These are phyloP conservation scores for Tausonia pullulans DNA, from an alignment of 1,284 basidiomycete species.

Conservation along the genomic window DNA sequence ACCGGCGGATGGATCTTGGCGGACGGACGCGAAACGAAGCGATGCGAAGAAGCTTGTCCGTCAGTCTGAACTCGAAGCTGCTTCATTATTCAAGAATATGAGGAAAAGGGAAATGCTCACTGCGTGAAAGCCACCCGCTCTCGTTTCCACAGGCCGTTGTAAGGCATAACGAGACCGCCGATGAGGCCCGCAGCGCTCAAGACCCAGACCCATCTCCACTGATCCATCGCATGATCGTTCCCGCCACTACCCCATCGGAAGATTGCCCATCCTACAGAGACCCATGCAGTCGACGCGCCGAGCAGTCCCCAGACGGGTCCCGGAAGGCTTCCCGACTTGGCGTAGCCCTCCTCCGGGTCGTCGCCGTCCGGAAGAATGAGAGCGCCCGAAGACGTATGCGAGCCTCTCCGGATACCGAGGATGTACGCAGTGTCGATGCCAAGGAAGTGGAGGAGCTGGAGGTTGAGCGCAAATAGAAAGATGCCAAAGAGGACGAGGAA, in stretches of 20 bases:
- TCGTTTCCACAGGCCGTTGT: slow-evolving; percentile 50
- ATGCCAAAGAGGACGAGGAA: slow-evolving; percentile 58
- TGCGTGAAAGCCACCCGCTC: slow-evolving; percentile 62
- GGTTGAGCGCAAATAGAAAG: slow-evolving; percentile 71
- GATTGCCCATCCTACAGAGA: slow-evolving; percentile 50
- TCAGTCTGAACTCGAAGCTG: no score
- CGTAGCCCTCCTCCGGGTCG: background rate
- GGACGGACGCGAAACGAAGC: slow-evolving; percentile 3
- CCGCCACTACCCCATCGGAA: slow-evolving; percentile 52
- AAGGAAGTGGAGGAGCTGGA: slow-evolving; percentile 64
- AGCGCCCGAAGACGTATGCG: background rate
- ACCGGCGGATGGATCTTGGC: slow-evolving; percentile 54
- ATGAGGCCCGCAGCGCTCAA: slow-evolving; percentile 51
- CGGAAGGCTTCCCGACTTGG: slow-evolving; percentile 1
- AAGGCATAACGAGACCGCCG: slow-evolving; percentile 52
- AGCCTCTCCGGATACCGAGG: slow-evolving; percentile 37
- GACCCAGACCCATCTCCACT: slow-evolving; percentile 61
- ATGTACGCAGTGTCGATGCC: slow-evolving; percentile 60
- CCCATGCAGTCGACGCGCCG: slow-evolving; percentile 47
- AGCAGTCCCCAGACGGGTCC: slow-evolving; percentile 57
- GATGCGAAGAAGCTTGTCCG: slow-evolving; percentile 15
- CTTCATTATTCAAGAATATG: background rate
- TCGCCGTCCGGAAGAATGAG: background rate
- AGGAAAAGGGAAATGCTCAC: slow-evolving; percentile 40
- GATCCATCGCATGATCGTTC: slow-evolving; percentile 49